Evolutionary conservation across 139 green algal genomes (phyloP), one percentile per base, ranked within the genome.

Genomic region (Chloropicon primus): DNA sequence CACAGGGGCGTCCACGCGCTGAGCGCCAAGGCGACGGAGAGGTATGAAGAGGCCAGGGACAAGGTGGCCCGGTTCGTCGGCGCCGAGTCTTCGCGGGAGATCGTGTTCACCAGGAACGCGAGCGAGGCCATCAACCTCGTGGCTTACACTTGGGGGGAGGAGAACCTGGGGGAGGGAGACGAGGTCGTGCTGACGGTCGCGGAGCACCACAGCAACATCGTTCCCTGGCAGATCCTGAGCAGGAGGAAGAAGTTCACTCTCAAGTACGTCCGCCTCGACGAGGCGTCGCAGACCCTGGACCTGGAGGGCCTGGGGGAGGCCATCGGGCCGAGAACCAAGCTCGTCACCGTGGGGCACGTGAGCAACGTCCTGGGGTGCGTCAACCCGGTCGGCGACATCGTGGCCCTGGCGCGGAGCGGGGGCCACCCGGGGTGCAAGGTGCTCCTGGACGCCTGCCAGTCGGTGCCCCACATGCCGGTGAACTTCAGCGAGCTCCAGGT

Each of bases 111-210:
- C 0, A 88, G 92, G 54, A 97, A 97, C 80, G 96, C 95, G 28
- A 96, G 78, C 23, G 96, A 99, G 81, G 96, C 91, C 2, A 95
- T 99, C 78, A 99, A 99, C 72, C 26, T 99, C 54, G 93, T 99
- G 29, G 94, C 94, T 21, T 88, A 96, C 82, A 96, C 82, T 54
- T 99, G 96, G 96, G 96, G 91, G 0, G 27, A 86, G 22, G 27
- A 78, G 5, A 93, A 96, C 82, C 80, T 99, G 3, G 82, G 86
- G 41, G 25, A 80, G 10, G 95, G 96, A 1, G 96, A 99, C 76
- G 95, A 98, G 88, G 91, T 97, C 25, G 25, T 79, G 2, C 24
- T 84, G 2, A n/a, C 82, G 22, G 82, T 98, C n/a, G 41, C 94
- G 54, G 96, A 99, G 90, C 76, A 80, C 76, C 96, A 99, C 87